Evolutionary conservation across 345 rosid species (phyloP), one percentile per base, ranked within the genome.

Genomic region (Raphanus raphanistrum): DNA sequence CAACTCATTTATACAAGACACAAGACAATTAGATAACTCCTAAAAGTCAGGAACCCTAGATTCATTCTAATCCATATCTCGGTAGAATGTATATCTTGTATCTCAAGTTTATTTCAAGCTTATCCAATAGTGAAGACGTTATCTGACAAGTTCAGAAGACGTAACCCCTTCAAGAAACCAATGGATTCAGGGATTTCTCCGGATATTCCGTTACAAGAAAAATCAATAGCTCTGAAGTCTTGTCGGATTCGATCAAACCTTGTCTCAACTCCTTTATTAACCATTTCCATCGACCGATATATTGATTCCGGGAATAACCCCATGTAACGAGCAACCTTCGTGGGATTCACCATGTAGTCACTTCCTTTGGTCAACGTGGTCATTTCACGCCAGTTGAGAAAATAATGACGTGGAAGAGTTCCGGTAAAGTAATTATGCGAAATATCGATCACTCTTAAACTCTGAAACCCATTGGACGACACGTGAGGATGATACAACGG

Each of bases 151-250:
- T 60, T 60, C 9, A 60, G 17, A 12, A 60, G 64, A 60, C 16
- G 64, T 1, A 59, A 0, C 4, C 15, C 64, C 16, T 60, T 60
- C 64, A 60, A 60, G 15, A 12, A 27, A n/a, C 64, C 64, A 60
- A 60, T 12, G 64, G 64, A 27, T 12, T 28, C 35, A 60, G 64
- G 64, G 16, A 60, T 27, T 60, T 28, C 1, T n/a, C 64, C 64
- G 5, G 3, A 28, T 5, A 60, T 12, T 60, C 4, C 12, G 1
- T 60, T 60, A 27, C 35, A n/a, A 12, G 64, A 60, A 60, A 59
- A 59, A 59, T 59, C 63, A 59, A 59, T 4, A 16, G 35, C 64
- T 60, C 17, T 60, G 8, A 60, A 60, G 64, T 60, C 64, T 28
- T 11, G 35, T 60, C 16, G 35, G 16, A 60, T 28, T 2, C 64